Evolutionary conservation across 2,329 filamentous ascomycete species (phyloP).

Genomic region (Ilyonectria sp.): DNA sequence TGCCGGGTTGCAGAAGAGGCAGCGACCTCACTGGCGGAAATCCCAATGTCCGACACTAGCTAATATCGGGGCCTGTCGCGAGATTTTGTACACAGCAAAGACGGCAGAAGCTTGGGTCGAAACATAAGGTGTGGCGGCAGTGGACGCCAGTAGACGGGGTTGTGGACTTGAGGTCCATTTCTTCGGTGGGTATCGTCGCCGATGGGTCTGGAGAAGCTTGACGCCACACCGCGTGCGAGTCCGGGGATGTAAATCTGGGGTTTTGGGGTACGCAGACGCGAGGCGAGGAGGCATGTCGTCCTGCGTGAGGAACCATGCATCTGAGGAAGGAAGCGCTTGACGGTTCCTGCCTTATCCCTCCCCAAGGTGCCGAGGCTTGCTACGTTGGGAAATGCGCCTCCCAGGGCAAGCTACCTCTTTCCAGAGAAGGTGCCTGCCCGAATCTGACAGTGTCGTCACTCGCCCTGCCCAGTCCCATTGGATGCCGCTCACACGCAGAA

Average conservation of each 20-base stretch:
- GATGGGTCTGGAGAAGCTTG: conserved; percentile 5
- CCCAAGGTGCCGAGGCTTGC: conserved; percentile 6
- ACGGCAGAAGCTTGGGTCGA: neutral
- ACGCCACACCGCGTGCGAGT: conserved; percentile 8
- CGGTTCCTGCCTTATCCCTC: conserved; percentile 1
- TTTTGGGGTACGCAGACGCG: conserved; percentile 1
- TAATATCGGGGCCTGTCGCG: neutral
- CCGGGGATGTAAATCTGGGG: conserved; percentile 8
- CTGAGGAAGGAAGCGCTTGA: neutral
- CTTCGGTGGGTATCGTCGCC: neutral
- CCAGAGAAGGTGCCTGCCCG: neutral
- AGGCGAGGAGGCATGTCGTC: neutral
- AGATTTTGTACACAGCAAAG: neutral
- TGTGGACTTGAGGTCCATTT: neutral
- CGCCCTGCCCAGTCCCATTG: neutral
- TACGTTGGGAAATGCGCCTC: neutral
- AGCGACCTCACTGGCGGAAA: conserved; percentile 12
- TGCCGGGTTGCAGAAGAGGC: conserved; percentile 9
- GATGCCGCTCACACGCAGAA: neutral
- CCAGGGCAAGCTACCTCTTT: neutral
- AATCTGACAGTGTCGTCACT: neutral
- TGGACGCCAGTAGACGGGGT: neutral
- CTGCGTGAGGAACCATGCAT: neutral
- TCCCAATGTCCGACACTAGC: conserved; percentile 6
- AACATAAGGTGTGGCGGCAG: neutral